A percentile compares a stretch with the other conserved stretches of the same genome.
phyloP scores from a whole-genome alignment of 2,329 filamentous ascomycete genomes.

The Nemania sp. region DNA sequence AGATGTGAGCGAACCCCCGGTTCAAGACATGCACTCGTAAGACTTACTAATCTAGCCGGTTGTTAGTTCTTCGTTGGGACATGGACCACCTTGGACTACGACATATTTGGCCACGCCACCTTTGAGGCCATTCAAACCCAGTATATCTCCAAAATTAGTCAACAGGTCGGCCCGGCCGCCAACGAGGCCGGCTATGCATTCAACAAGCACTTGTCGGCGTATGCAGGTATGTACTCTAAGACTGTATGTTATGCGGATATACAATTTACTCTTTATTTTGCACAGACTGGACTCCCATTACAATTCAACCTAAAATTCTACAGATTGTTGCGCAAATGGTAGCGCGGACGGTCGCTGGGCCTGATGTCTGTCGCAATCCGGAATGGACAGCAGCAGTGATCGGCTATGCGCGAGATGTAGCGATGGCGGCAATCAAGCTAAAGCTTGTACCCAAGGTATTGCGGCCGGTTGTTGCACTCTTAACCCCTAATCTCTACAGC shows the following conservation, averaged over 20 bases:
- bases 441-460: conserved; percentile 21
- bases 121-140: conserved; percentile 31
- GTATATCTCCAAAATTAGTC: conserved; percentile 33
- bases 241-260: neutral
- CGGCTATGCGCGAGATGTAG: conserved; percentile 33
- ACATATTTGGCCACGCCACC: conserved; percentile 31
- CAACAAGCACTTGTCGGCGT: conserved; percentile 21
- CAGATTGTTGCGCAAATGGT: conserved; percentile 28
- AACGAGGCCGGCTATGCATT: conserved; percentile 28
- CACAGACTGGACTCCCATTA: conserved; percentile 32
- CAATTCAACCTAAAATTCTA: conserved; percentile 30
- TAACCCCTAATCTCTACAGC: conserved; percentile 32
- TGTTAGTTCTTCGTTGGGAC: conserved; percentile 32
- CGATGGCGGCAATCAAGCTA: conserved; percentile 19
- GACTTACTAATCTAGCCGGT: neutral
- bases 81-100: conserved; percentile 34
- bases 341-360: conserved; percentile 28
- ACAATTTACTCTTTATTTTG: neutral
- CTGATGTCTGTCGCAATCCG: conserved; percentile 33
- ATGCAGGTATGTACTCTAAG: conserved; percentile 15
- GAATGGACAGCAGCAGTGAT: conserved; percentile 24
- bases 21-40: neutral
- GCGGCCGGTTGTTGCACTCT: conserved; percentile 18
- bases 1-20: conserved; percentile 17
- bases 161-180: conserved; percentile 27